phyloP scores from a whole-genome alignment of 352 stramenopile genomes.

The Thalassiosira exigua region DNA sequence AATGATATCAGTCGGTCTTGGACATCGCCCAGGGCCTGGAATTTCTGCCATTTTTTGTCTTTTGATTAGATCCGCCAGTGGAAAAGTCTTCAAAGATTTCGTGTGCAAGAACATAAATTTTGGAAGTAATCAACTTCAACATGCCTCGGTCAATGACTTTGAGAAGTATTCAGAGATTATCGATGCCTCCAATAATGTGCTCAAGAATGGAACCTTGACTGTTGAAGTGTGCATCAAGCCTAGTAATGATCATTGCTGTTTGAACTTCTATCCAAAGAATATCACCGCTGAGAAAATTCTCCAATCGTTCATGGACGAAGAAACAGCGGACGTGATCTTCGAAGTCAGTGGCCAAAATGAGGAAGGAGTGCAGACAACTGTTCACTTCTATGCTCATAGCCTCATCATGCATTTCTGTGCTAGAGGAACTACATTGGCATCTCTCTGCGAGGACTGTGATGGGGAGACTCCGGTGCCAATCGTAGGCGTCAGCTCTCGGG shows the following conservation, averaged over 20 bases:
- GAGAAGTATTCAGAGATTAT: too few species aligned
- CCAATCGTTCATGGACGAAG: neutral
- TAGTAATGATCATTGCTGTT: neutral
- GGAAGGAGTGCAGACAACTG: too few species aligned
- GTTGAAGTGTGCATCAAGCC: neutral
- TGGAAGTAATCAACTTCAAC: too few species aligned
- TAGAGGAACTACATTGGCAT: neutral
- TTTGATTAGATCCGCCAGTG: neutral
- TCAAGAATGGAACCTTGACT: neutral
- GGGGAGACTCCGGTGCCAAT: neutral
- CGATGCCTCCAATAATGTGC: too few species aligned
- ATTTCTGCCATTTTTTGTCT: neutral
- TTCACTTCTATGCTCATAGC: slow-evolving; percentile 8
- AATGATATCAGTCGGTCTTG: neutral
- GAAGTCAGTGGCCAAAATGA: neutral
- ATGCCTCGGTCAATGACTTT: too few species aligned
- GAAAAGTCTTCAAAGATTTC: too few species aligned
- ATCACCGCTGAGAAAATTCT: neutral
- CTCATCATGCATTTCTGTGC: neutral
- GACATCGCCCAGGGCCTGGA: neutral
- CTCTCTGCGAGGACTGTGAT: neutral
- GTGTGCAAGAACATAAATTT: too few species aligned
- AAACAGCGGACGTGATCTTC: neutral
- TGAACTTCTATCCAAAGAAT: neutral
- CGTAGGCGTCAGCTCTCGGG: neutral